phyloP scores from a whole-genome alignment of 306 rosid genomes.

The Cajanus cajan region DNA sequence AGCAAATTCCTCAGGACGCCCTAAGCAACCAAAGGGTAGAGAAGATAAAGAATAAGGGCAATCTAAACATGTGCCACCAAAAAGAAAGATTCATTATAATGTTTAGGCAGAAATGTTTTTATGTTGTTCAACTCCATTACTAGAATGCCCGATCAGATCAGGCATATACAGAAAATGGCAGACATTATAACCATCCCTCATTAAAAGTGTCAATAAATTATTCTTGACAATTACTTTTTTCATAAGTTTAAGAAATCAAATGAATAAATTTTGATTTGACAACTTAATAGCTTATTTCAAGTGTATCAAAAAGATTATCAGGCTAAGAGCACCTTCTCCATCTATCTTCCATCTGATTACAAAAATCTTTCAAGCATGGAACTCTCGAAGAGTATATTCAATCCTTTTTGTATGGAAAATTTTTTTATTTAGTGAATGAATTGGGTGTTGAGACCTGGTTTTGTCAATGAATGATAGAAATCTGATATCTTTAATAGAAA shows the following conservation, averaged over 20 bases:
- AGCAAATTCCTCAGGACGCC: no score
- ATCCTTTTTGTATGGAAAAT: neutral
- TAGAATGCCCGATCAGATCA: neutral
- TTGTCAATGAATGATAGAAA: neutral
- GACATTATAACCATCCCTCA: neutral
- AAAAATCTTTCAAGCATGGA: neutral
- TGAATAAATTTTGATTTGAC: neutral
- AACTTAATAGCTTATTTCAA: neutral
- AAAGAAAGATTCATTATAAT: neutral
- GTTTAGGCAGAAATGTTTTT: neutral
- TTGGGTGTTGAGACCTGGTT: neutral
- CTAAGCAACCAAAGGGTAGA: no score
- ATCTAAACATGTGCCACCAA: no score
- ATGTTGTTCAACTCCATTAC: neutral
- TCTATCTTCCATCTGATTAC: conserved; percentile 3
- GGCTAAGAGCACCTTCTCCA: neutral
- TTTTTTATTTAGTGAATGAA: neutral
- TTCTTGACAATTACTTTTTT: neutral
- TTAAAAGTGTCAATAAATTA: neutral
- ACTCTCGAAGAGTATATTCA: neutral
- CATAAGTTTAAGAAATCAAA: neutral
- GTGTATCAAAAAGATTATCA: neutral
- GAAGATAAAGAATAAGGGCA: no score
- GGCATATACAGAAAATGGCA: neutral
- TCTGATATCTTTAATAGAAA: no score